Evolutionary conservation across 1,284 basidiomycete species (phyloP), one percentile per base, ranked within the genome.

Genomic region (Hortiboletus rubellus): DNA sequence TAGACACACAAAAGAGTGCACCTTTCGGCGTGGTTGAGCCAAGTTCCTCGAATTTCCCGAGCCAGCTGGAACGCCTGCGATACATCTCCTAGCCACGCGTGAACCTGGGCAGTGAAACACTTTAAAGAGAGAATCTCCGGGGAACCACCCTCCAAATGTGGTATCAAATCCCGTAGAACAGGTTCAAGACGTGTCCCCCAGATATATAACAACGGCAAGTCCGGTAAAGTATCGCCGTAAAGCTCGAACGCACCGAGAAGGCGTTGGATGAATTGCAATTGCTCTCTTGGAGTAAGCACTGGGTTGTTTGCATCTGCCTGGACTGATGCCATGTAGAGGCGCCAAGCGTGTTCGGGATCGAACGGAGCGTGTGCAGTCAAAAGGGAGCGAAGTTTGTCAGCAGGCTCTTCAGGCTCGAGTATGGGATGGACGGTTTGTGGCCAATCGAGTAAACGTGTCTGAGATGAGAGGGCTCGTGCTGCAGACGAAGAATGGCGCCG

Each of bases 341-440:
- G 58, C 79, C 79, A 82, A 3, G 74, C 72, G 15, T 69, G 58
- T n/a, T 78, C 72, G 31, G 74, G 63, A 57, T 77, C 66, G 52
- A 82, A 62, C 12, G 69, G 57, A 12, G 58, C 18, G 11, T 33
- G 30, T 4, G 57, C 40, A 50, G 46, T 33, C 51, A 72, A 60
- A 41, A 73, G 52, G 46, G 60, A 66, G 43, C 61, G 66, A 31
- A 72, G 60, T 30, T 52, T 45, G 52, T 56, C 54, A 30, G 38
- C 52, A 34, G 59, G 51, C 3, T 57, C 48, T 38, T 45, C 37
- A 5, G 45, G 49, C 41, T 62, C 57, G 44, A 47, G 54, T 17
- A 53, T 33, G 18, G 36, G 31, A 15, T 37, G 44, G 52, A 44
- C 5, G 24, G 44, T 42, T 27, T 45, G 66, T 30, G 59, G 33